A percentile compares a stretch with the other conserved stretches of the same genome.
phyloP scores from a whole-genome alignment of 2,329 filamentous ascomycete genomes.

The Fusarium heterosporum region DNA sequence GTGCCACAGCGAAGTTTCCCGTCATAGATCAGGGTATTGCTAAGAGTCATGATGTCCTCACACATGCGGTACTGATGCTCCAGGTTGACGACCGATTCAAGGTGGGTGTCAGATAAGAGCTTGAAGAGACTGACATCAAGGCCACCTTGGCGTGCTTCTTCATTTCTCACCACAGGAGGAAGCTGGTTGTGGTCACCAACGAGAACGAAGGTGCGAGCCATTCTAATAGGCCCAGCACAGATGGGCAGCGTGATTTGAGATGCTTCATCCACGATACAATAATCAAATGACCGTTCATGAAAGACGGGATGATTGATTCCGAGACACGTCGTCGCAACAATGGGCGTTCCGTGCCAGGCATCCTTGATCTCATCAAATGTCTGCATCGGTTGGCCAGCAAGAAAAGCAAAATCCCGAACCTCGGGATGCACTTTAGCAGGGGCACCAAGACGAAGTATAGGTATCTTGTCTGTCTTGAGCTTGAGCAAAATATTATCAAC shows the following conservation, averaged over 20 bases:
- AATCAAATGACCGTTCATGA: conserved; percentile 90
- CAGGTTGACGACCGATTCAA: conserved; percentile 87
- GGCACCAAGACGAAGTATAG: conserved; percentile 86
- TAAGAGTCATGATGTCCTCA: conserved; percentile 93
- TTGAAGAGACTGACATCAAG: conserved; percentile 96
- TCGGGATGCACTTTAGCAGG: conserved; percentile 88
- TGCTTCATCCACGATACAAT: conserved; percentile 98
- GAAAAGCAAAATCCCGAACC: conserved; percentile 84
- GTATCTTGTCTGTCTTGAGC: conserved; percentile 80
- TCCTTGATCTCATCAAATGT: conserved; percentile 86
- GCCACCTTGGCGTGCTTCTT: conserved; percentile 85
- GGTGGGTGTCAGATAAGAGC: conserved; percentile 88
- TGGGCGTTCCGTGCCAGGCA: conserved; percentile 85
- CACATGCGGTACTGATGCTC: conserved; percentile 99
- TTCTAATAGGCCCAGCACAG: conserved; percentile 91
- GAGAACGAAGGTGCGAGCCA: conserved; percentile 92
- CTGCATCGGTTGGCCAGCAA: conserved; percentile 78
- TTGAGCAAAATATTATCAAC: conserved; percentile 98
- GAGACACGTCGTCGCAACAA: conserved; percentile 95
- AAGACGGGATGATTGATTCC: conserved; percentile 92
- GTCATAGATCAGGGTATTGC: conserved; percentile 93
- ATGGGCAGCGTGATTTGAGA: conserved; percentile 97
- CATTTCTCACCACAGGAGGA: conserved; percentile 92
- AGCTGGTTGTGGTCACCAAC: conserved; percentile 98
- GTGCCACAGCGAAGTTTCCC: conserved; percentile 91